phyloP scores from a whole-genome alignment of 1,139 yeast genomes.

The Candida anutae region DNA sequence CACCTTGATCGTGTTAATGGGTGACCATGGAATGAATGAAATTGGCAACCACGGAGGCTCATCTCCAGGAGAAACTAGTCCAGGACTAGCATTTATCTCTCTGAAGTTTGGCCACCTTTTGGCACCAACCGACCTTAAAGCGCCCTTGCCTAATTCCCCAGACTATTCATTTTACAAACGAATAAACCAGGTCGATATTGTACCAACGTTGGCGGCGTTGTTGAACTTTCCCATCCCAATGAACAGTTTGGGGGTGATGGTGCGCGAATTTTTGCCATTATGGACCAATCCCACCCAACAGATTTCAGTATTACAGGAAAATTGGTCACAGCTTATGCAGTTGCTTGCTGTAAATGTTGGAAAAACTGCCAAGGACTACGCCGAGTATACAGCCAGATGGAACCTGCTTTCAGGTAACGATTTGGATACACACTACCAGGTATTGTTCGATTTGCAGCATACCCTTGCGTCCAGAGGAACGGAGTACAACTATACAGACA shows the following conservation, averaged over 20 bases:
- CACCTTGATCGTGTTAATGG: constrained; percentile 70
- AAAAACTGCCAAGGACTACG: constrained; percentile 1
- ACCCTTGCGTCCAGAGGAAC: constrained; percentile 61
- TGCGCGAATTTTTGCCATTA: constrained; percentile 47
- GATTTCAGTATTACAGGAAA: constrained; percentile 41
- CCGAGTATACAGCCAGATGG: constrained; percentile 1
- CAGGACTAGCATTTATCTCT: constrained; percentile 69
- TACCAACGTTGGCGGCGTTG: constrained; percentile 72
- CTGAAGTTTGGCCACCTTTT: constrained; percentile 36
- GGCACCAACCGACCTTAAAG: constrained; percentile 9
- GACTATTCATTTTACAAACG: constrained; percentile 45
- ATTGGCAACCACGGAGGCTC: constrained; percentile 97
- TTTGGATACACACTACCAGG: constrained; percentile 18
- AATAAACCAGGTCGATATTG: constrained; percentile 78
- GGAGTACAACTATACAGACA: constrained; percentile 52
- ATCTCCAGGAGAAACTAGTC: constrained; percentile 81
- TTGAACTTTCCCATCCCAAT: constrained; percentile 79
- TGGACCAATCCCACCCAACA: constrained; percentile 38
- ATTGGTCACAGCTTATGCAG: constrained; percentile 52
- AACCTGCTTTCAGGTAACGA: constrained; percentile 3
- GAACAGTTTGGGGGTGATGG: constrained; percentile 72
- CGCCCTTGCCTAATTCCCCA: constrained; percentile 31
- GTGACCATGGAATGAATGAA: constrained; percentile 95
- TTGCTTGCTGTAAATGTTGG: constrained; percentile 22
- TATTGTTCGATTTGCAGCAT: constrained; percentile 45